phyloP scores from a whole-genome alignment of 2,329 filamentous ascomycete species.

The Pseudophaeomoniella oleicola region DNA sequence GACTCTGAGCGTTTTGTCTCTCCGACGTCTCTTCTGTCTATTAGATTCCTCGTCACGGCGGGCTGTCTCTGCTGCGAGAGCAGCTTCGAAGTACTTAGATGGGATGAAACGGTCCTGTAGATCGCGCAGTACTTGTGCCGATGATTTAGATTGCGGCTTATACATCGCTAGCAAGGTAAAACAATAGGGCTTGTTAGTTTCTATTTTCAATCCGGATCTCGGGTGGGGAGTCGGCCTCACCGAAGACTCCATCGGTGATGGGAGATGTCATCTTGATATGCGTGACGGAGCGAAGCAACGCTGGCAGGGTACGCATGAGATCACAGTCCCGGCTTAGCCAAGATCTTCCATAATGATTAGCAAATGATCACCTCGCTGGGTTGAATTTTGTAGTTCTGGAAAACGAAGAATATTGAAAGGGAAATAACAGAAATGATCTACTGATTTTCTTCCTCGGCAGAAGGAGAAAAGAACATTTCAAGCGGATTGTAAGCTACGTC shows the following conservation, averaged over 20 bases:
- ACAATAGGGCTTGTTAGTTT: constrained; percentile 3
- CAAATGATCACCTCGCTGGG: no score
- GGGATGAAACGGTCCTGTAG: constrained; percentile 73
- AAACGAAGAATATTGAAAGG: neutral
- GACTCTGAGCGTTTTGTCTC: constrained; percentile 51
- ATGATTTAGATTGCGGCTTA: constrained; percentile 77
- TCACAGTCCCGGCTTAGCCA: no score
- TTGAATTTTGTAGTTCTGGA: no score
- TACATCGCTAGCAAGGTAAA: constrained; percentile 54
- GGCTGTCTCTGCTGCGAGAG: constrained; percentile 50
- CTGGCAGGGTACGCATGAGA: neutral
- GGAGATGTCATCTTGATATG: neutral
- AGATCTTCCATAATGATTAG: no score
- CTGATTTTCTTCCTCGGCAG: no score
- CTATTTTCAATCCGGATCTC: constrained; percentile 3
- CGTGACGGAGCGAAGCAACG: neutral
- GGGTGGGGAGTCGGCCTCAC: constrained; percentile 24
- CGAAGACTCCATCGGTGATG: constrained; percentile 43
- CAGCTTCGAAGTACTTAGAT: constrained; percentile 64
- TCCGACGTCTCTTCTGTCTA: constrained; percentile 45
- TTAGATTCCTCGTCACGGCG: constrained; percentile 42
- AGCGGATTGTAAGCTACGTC: no score
- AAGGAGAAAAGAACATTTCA: no score
- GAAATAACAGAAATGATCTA: neutral
- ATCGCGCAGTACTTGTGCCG: constrained; percentile 79